Base-by-base conservation (phyloP, 2,329 filamentous ascomycete genomes). In the Pyrenochaeta sp. region DNA sequence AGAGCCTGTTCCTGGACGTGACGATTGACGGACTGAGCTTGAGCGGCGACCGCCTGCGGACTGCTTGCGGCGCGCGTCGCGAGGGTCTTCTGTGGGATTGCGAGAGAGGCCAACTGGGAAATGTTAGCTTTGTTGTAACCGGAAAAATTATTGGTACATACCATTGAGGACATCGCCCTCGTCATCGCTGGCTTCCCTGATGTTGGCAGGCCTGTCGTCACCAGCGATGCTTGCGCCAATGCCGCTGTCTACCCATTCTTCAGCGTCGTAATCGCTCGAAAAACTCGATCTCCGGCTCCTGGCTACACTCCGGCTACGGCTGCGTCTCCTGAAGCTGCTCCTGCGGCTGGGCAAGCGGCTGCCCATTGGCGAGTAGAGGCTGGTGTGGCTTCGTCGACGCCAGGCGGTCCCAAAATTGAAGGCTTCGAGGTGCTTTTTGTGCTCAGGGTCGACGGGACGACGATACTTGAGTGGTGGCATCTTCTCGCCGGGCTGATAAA, bases 391-490 rank as follows among this genome's bases (percentile, higher is more conserved):
- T 53, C 68, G 72, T 40, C 73, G 63, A 18, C 74, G 69, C 76
- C 76, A 79, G 15, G 76, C 74, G 13, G 72, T 73, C 15, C 66
- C 65, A 56, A 76, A 79, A 44, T 52, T 71, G 63, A 78, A 80
- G 10, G 74, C 58, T 53, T 79, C 77, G 24, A 80, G 69, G 32
- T 72, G 69, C 53, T 75, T 75, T 59, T 77, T 78, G 72, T 80
- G 77, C 54, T 77, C 73, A 28, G 77, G 77, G 44, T 72, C 72
- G 28, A 77, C 76, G 7, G 74, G 72, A 18, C 73, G 68, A 28
- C 77, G 72, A 59, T 80, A 80, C 52, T 80, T 80, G 13, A 75
- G 64, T 15, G 73, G 71, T 4, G 77, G 77, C 74, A 80, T 78
- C 44, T 75, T 71, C 65, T 80, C 77, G 60, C 76, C 76, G 6